Evolutionary conservation across 2,329 filamentous ascomycete species (phyloP).

Genomic region (Calonectria hawksworthii): DNA sequence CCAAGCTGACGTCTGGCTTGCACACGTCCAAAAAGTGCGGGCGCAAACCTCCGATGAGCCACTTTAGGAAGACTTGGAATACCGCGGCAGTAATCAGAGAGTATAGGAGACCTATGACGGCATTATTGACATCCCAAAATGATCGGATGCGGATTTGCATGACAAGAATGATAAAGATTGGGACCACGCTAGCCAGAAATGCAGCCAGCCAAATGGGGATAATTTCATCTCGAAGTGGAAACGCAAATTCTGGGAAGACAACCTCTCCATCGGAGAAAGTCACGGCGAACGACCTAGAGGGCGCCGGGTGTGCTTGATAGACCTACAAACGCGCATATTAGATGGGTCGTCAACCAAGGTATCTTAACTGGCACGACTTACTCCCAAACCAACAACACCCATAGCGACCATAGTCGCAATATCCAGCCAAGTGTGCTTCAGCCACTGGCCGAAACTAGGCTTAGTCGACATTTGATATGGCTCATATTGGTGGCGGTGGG

Average conservation of each 20-base stretch:
- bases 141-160: slow-evolving; percentile 78
- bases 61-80: slow-evolving; percentile 83
- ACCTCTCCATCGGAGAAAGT: slow-evolving; percentile 76
- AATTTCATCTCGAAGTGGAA: slow-evolving; percentile 78
- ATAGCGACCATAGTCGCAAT: slow-evolving; percentile 76
- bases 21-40: slow-evolving; percentile 81
- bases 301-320: slow-evolving; percentile 75
- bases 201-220: slow-evolving; percentile 80
- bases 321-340: slow-evolving; percentile 55
- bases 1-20: slow-evolving; percentile 62
- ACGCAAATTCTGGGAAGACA: slow-evolving; percentile 79
- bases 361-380: slow-evolving; percentile 52
- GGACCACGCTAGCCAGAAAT: slow-evolving; percentile 74
- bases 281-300: slow-evolving; percentile 78
- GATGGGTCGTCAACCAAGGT: too few relatives aligned
- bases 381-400: slow-evolving; percentile 76
- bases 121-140: slow-evolving; percentile 81
- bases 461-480: slow-evolving; percentile 61
- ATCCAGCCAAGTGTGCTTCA: slow-evolving; percentile 77
- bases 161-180: slow-evolving; percentile 74
- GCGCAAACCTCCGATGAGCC: slow-evolving; percentile 80
- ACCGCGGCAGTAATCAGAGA: slow-evolving; percentile 78
- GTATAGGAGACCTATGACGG: slow-evolving; percentile 77
- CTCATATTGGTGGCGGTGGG: slow-evolving; percentile 23
- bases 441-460: slow-evolving; percentile 77